Conservation (phyloP, 306 rosid genomes). For the Dryas octopetala region DNA sequence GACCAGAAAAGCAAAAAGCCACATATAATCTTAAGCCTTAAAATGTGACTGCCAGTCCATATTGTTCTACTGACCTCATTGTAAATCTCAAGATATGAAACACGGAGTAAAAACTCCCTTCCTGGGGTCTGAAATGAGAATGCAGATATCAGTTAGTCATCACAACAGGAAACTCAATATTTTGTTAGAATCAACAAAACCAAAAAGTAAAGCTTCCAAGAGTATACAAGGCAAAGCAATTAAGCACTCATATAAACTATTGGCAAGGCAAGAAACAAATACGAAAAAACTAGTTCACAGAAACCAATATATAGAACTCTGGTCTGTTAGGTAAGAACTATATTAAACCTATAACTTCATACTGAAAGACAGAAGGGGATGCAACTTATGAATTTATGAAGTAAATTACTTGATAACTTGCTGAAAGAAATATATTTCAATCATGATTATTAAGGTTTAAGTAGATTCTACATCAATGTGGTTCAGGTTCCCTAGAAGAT, state of each 20-base stretch:
- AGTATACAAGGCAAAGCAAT: slow-evolving; percentile 23
- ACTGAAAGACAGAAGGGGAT: not conserved
- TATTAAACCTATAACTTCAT: not conserved
- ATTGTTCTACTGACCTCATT: slow-evolving; percentile 68
- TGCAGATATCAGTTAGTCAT: slow-evolving; percentile 21
- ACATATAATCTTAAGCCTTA: not conserved
- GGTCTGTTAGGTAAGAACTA: not conserved
- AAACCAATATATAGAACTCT: not conserved
- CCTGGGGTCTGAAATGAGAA: slow-evolving; percentile 86
- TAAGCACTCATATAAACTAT: not conserved
- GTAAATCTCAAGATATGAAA: slow-evolving; percentile 94
- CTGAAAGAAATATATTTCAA: slow-evolving; percentile 1
- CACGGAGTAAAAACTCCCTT: slow-evolving; percentile 95
- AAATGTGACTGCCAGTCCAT: not conserved
- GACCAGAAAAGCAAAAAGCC: not conserved
- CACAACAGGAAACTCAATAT: slow-evolving; percentile 6
- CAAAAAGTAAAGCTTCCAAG: slow-evolving; percentile 23
- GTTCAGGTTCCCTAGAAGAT: not conserved
- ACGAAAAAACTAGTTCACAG: not conserved
- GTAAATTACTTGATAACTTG: not conserved
- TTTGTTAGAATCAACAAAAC: slow-evolving; percentile 15
- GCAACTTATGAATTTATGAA: not conserved
- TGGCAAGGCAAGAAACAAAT: slow-evolving; percentile 5
- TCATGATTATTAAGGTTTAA: not conserved
- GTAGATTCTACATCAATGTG: not conserved